A percentile compares a stretch with the other conserved stretches of the same genome.
These are phyloP conservation scores for Umbellularia californica DNA, from an alignment of 164 flowering plant genomes.

Conservation along the genomic window DNA sequence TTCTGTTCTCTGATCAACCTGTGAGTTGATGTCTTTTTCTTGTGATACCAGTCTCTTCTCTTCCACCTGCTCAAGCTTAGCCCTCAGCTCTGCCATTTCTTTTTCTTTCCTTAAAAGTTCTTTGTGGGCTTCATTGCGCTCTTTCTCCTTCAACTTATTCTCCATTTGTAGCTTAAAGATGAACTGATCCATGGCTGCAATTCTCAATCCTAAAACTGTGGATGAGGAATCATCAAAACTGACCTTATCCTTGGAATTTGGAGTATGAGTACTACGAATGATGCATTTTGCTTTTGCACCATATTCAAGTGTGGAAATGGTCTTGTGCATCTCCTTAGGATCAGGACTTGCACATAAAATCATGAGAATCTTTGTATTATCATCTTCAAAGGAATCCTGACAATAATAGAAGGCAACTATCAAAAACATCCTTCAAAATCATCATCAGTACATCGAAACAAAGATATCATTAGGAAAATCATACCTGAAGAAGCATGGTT, in stretches of 20 bases:
- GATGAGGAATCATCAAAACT: constrained; percentile 62
- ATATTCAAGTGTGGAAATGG: constrained; percentile 86
- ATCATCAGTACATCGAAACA: neutral
- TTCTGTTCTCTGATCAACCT: constrained; percentile 63
- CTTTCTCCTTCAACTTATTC: constrained; percentile 74
- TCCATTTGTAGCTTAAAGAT: constrained; percentile 80
- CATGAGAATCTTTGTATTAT: constrained; percentile 93
- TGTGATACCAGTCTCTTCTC: constrained; percentile 29
- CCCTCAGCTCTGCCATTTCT: constrained; percentile 58
- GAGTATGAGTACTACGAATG: constrained; percentile 82
- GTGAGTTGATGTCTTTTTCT: constrained; percentile 70
- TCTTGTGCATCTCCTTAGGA: constrained; percentile 89
- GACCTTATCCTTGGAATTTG: constrained; percentile 48
- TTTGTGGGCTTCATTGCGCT: constrained; percentile 64
- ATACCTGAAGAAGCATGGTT: constrained; percentile 96
- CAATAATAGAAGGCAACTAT: neutral
- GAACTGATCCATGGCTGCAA: constrained; percentile 94
- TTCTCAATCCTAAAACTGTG: constrained; percentile 63
- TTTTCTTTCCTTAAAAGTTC: constrained; percentile 72
- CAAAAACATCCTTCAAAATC: neutral
- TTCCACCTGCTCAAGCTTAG: constrained; percentile 44
- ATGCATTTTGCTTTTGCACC: constrained; percentile 99
- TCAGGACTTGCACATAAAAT: constrained; percentile 94
- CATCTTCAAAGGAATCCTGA: constrained; percentile 97
- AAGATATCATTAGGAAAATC: constrained; percentile 1